Evolutionary conservation across 2,329 filamentous ascomycete species (phyloP).

Genomic region (Xylogone sp.): DNA sequence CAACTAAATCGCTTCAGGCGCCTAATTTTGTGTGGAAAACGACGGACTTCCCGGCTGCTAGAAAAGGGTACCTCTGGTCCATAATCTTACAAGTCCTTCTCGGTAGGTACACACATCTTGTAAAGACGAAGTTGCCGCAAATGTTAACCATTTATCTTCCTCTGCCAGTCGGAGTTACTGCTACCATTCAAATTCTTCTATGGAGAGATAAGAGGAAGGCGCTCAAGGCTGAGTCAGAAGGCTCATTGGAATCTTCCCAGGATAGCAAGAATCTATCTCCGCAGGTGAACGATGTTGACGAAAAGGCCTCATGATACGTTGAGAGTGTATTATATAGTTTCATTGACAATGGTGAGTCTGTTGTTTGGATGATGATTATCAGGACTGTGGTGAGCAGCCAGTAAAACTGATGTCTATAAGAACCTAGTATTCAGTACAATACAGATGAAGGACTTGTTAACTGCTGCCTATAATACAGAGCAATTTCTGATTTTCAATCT

Average conservation of each 20-base stretch:
- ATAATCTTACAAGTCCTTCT: constrained; percentile 31
- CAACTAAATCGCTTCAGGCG: constrained; percentile 13
- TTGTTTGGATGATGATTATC: too few species aligned
- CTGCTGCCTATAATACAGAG: too few species aligned
- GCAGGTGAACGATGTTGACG: constrained; percentile 10
- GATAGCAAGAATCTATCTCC: constrained; percentile 2
- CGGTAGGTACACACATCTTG: constrained; percentile 21
- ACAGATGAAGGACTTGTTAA: too few species aligned
- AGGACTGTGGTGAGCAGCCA: too few species aligned
- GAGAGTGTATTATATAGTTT: too few species aligned
- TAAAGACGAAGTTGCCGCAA: neutral
- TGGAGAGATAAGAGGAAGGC: constrained; percentile 20
- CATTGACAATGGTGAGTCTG: too few species aligned
- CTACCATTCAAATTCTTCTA: constrained; percentile 26
- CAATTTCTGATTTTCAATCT: too few species aligned
- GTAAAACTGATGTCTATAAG: too few species aligned
- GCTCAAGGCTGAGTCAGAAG: constrained; percentile 2
- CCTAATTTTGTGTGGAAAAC: constrained; percentile 41
- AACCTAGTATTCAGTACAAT: too few species aligned
- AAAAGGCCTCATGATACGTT: too few species aligned
- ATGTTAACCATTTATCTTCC: neutral
- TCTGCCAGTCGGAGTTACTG: constrained; percentile 22
- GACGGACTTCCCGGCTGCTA: constrained; percentile 32
- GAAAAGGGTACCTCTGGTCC: constrained; percentile 33
- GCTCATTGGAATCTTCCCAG: neutral